Evolutionary conservation across 306 rosid genomes (phyloP), one percentile per base, ranked within the genome.

Genomic region (Citrullus mucosospermus): DNA sequence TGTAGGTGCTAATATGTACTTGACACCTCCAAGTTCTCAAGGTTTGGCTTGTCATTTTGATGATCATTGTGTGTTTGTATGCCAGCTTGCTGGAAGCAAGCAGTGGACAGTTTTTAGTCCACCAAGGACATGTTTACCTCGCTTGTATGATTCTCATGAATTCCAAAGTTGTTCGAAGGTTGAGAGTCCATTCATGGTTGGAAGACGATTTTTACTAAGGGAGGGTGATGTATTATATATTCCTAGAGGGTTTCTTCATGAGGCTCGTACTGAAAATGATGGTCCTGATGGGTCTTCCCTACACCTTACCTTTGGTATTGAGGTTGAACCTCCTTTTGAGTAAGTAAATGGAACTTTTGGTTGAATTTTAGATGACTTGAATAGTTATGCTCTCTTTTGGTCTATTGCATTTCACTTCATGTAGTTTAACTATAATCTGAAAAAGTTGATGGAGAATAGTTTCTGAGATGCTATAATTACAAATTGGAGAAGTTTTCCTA

Each of bases 291-390:
- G 77, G 63, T 84, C 91, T 80, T 93, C 97, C 71, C 78, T 91
- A 76, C 98, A 93, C 79, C 88, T 93, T 39, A 93, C 98, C 66
- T 85, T 93, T 80, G 89, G 97, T 55, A 79, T 93, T 75, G 98
- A 93, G 88, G 90, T 93, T 43, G 98, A 93, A 83, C 95, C 95
- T 75, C 90, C 95, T 73, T 93, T 93, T 6, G 95, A 86, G 98
- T 93, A 90, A 88, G 98, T 90, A 76, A 80, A 79, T 53, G 30
- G 14, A 73, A 38, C 44, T 51, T 73, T 13, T 25, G 54, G 28
- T 43, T 54, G 55, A 39, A 79, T 71, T 69, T 54, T 44, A 55
- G 30, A 41, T 68, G 36, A 16, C 18, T 79, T 79, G 43, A 56
- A 46, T 43, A 15, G 53, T 69, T 56, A 16, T 57, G 68, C 12